Percentiles rank a stretch among this genome's conserved stretches.
These are phyloP conservation scores for Stemphylium beticola DNA, from an alignment of 2,329 filamentous ascomycete species.

Conservation along the genomic window DNA sequence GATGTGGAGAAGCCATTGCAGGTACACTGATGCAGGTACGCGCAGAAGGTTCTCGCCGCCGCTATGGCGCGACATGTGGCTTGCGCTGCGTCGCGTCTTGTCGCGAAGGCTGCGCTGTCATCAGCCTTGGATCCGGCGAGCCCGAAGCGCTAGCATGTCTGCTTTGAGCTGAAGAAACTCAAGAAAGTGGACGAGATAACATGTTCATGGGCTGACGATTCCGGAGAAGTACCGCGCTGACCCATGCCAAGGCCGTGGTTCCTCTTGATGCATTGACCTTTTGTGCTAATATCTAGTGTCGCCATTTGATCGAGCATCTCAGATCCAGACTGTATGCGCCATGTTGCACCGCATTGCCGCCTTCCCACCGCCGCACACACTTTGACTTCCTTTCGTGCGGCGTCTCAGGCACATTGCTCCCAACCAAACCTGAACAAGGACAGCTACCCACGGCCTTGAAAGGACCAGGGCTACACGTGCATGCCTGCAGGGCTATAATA, in stretches of 20 bases:
- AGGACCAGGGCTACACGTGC: neutral
- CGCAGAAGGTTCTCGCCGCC: conserved; percentile 24
- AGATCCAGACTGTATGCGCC: neutral
- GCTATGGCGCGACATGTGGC: conserved; percentile 27
- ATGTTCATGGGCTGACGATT: neutral
- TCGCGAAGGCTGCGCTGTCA: conserved; percentile 36
- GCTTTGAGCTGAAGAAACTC: conserved; percentile 8
- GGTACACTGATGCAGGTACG: conserved; percentile 44
- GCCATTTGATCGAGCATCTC: neutral
- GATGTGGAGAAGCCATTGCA: conserved; percentile 1
- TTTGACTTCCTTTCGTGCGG: neutral
- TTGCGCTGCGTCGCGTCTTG: conserved; percentile 22
- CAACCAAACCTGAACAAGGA: neutral
- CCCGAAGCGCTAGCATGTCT: conserved; percentile 26
- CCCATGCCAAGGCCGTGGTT: conserved; percentile 12
- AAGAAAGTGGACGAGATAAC: neutral
- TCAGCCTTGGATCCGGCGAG: conserved; percentile 30
- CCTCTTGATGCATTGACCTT: neutral
- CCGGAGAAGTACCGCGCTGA: conserved; percentile 2
- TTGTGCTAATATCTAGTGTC: neutral
- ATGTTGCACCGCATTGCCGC: neutral
- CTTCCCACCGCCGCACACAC: neutral
- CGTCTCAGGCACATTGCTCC: conserved; percentile 1
- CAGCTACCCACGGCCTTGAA: neutral
- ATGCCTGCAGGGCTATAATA: neutral